Evolutionary conservation across 768 basidiomycete genomes (phyloP).

Genomic region (Serendipita indica): DNA sequence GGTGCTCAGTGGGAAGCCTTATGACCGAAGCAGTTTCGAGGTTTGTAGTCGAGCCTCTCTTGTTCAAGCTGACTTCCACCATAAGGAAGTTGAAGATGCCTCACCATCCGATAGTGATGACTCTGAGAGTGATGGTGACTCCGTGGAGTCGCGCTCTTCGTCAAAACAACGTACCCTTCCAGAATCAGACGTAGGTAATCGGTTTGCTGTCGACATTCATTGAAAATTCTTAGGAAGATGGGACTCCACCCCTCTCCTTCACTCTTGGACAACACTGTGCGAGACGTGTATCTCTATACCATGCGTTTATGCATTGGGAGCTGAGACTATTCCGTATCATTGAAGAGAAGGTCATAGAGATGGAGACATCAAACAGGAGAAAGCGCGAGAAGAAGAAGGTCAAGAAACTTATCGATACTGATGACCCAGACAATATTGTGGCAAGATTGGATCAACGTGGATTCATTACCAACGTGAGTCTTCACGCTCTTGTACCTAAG

Average conservation of each 20-base stretch:
- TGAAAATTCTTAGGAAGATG: neutral
- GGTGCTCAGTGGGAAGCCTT: neutral
- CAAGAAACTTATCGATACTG: neutral
- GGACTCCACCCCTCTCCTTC: neutral
- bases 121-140: neutral
- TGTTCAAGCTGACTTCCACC: neutral
- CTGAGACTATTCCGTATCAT: neutral
- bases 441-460: neutral
- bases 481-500: neutral
- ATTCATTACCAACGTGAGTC: neutral
- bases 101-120: neutral
- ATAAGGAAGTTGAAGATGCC: neutral
- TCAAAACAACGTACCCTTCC: too few species aligned
- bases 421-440: conserved; percentile 2
- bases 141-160: neutral
- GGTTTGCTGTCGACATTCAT: neutral
- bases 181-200: too few species aligned
- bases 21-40: neutral
- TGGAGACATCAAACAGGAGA: neutral
- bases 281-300: neutral
- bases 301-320: neutral
- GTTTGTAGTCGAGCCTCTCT: neutral
- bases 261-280: conserved; percentile 6
- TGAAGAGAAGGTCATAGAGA: neutral
- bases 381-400: neutral